Evolutionary conservation across 2,329 filamentous ascomycete species (phyloP).

Genomic region (Colletotrichum plurivorum): DNA sequence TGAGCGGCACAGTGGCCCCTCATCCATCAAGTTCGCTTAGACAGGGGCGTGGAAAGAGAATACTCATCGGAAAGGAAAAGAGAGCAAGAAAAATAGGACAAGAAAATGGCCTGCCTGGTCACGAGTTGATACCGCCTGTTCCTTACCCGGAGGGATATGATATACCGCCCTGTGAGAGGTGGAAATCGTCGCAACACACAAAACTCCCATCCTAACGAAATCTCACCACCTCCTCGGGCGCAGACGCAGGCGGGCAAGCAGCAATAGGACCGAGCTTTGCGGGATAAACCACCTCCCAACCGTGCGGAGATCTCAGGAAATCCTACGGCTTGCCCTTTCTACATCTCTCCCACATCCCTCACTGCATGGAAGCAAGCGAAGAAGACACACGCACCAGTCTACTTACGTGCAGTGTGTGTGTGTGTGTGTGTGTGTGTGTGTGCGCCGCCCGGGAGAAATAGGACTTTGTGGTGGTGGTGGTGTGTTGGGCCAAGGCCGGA

Average conservation of each 20-base stretch:
- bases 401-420: background rate
- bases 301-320: background rate
- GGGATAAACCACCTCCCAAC: background rate
- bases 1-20: background rate
- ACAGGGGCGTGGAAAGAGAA: too few species aligned
- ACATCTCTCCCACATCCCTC: background rate
- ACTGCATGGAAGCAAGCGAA: background rate
- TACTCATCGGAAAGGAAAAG: too few species aligned
- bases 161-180: too few species aligned
- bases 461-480: slow-evolving; percentile 19
- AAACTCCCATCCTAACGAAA: too few species aligned
- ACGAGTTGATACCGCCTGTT: too few species aligned
- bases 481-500: slow-evolving; percentile 34
- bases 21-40: too few species aligned
- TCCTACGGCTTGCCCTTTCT: background rate
- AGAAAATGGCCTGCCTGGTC: too few species aligned
- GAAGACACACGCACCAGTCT: background rate
- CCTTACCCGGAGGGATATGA: too few species aligned
- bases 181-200: background rate
- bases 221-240: too few species aligned
- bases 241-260: background rate
- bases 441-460: slow-evolving; percentile 18
- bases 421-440: too few species aligned
- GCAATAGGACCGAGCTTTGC: background rate
- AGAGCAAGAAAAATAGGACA: too few species aligned